These are phyloP conservation scores for Diaporthe sp. DNA, from an alignment of 2,329 filamentous ascomycete species.

Conservation along the genomic window DNA sequence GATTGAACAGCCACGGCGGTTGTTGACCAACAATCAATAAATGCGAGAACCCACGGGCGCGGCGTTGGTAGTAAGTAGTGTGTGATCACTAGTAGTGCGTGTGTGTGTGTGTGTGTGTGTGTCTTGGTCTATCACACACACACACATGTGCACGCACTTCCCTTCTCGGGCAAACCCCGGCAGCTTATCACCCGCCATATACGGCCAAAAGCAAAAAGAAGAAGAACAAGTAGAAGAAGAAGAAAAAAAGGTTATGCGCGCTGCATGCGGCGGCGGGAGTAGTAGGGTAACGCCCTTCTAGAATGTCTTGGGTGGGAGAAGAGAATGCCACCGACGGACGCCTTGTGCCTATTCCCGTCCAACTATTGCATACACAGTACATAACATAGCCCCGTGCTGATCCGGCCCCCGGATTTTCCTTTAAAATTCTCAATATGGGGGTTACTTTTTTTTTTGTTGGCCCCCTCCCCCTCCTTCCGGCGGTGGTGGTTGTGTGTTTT, in stretches of 20 bases:
- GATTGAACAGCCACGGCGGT: neutral
- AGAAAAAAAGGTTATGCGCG: conserved; percentile 1
- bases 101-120: neutral
- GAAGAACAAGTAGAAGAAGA: too few relatives aligned
- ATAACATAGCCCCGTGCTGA: neutral
- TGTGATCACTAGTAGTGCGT: neutral
- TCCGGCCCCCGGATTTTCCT: conserved; percentile 27
- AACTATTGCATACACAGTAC: neutral
- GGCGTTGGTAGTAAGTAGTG: neutral
- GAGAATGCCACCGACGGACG: neutral
- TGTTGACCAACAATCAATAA: neutral
- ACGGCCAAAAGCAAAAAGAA: neutral
- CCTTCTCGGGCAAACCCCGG: conserved; percentile 16
- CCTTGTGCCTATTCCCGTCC: neutral
- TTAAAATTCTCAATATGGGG: neutral
- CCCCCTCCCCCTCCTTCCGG: neutral
- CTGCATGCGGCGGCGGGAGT: neutral
- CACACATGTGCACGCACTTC: neutral
- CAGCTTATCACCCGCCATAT: neutral
- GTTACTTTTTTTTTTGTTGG: neutral
- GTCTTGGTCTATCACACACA: neutral
- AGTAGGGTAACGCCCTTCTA: conserved; percentile 29
- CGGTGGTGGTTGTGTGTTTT: conserved; percentile 12
- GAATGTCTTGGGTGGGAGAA: conserved; percentile 17
- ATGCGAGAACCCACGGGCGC: neutral